phyloP scores from a whole-genome alignment of 176 grass and related monocot species.

The Cenchrus fungigraminus region DNA sequence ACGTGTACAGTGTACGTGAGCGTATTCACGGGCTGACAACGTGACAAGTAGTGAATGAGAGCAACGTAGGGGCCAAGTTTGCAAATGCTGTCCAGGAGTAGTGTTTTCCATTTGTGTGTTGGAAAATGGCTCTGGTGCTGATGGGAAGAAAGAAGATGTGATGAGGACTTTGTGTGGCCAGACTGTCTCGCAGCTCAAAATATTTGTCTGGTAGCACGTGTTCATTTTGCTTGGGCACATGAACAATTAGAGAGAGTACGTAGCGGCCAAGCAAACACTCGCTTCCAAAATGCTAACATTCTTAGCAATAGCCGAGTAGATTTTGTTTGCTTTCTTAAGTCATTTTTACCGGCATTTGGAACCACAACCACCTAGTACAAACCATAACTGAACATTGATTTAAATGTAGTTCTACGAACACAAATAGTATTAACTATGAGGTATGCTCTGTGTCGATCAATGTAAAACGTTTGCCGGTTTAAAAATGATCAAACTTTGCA shows the following conservation, averaged over 20 bases:
- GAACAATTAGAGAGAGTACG: not conserved
- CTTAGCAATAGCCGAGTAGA: not conserved
- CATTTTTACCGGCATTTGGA: not conserved
- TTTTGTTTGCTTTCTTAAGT: not conserved
- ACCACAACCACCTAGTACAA: not conserved
- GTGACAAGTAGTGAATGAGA: not conserved
- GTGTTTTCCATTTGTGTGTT: no score
- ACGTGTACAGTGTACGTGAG: not conserved
- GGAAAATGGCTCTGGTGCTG: no score
- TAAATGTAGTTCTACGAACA: not conserved
- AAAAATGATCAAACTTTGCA: not conserved
- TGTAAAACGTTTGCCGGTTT: not conserved
- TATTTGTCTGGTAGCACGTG: no score
- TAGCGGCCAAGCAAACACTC: not conserved
- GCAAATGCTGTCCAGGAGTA: not conserved
- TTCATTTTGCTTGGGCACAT: not conserved
- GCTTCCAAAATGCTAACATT: not conserved
- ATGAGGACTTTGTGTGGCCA: no score
- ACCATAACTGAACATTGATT: not conserved
- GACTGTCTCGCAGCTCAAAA: no score
- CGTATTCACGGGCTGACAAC: not conserved
- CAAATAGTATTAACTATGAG: no score
- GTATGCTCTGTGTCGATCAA: not conserved
- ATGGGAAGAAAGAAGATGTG: no score
- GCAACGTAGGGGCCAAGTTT: constrained; percentile 40